Conservation (phyloP, 768 basidiomycete genomes). For the Chiua virens region DNA sequence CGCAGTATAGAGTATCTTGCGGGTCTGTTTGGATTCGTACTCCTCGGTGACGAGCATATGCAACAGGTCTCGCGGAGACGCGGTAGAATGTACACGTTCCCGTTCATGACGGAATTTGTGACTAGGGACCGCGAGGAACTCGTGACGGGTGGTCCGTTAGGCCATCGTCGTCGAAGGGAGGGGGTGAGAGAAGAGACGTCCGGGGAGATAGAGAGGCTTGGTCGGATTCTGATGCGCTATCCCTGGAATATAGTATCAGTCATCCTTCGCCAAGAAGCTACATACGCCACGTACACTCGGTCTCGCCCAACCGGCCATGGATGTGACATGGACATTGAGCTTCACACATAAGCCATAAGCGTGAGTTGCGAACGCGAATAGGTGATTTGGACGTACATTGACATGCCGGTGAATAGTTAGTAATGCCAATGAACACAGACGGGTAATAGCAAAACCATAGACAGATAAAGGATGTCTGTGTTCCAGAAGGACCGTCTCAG, state of each 20-base stretch:
- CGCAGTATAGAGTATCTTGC: conserved; percentile 36
- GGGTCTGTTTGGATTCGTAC: conserved; percentile 39
- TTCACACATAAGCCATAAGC: not conserved
- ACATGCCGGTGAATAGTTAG: too few relatives aligned
- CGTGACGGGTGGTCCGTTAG: conserved; percentile 2
- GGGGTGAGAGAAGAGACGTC: conserved; percentile 28
- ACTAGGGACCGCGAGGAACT: conserved; percentile 30
- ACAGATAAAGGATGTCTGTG: conserved; percentile 7
- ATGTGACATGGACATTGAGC: conserved; percentile 23
- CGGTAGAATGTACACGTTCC: conserved; percentile 33
- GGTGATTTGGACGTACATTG: conserved; percentile 6
- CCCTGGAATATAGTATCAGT: conserved; percentile 9
- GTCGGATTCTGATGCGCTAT: conserved; percentile 26
- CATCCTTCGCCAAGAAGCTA: not conserved
- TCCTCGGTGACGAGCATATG: conserved; percentile 40
- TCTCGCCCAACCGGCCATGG: conserved; percentile 18
- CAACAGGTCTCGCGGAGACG: conserved; percentile 31
- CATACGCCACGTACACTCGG: conserved; percentile 20
- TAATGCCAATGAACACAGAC: not conserved
- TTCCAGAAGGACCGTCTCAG: conserved; percentile 10
- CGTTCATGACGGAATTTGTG: conserved; percentile 34
- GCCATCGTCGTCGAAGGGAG: conserved; percentile 12
- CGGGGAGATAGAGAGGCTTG: conserved; percentile 28
- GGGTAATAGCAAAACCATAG: conserved; percentile 5
- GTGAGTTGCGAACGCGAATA: conserved; percentile 5